A percentile compares a stretch with the other conserved stretches of the same genome.
Evolutionary conservation across 2,329 filamentous ascomycete genomes (phyloP).

Genomic region (Penicillium sp.): DNA sequence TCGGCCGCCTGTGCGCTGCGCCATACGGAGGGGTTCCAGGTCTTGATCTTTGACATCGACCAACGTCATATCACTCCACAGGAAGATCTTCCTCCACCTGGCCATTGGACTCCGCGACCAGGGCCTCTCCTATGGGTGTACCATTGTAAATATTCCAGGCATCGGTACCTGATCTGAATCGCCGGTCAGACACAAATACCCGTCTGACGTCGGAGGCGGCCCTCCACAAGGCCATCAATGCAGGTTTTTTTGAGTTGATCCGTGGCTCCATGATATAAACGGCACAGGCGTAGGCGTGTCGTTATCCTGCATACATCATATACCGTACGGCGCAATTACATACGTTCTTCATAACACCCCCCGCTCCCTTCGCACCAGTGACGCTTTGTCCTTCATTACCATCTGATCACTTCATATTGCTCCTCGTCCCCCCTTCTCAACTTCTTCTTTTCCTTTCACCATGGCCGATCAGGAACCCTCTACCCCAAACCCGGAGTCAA

Average conservation of each 20-base stretch:
- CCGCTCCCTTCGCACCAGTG: slow-evolving; percentile 4
- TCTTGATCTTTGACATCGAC: slow-evolving; percentile 5
- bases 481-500: slow-evolving; percentile 19
- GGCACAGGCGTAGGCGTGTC: slow-evolving; percentile 5
- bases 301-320: slow-evolving; percentile 17
- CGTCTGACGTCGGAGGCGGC: slow-evolving; percentile 30
- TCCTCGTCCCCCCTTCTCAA: slow-evolving; percentile 14
- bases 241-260: slow-evolving; percentile 19
- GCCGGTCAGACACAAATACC: neutral
- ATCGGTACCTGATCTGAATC: neutral
- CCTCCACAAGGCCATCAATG: slow-evolving; percentile 1
- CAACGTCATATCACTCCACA: slow-evolving; percentile 16
- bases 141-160: neutral
- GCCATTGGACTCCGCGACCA: neutral
- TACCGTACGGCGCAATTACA: slow-evolving; percentile 13
- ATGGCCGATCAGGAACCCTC: slow-evolving; percentile 32
- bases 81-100: no score
- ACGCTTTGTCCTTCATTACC: slow-evolving; percentile 24
- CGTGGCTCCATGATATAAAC: slow-evolving; percentile 20
- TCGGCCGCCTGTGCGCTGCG: neutral
- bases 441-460: slow-evolving; percentile 23
- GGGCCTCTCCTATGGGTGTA: neutral
- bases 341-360: neutral
- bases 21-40: slow-evolving; percentile 11
- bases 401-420: slow-evolving; percentile 25